Percentiles rank a stretch among this genome's conserved stretches.
phyloP scores from a whole-genome alignment of 768 basidiomycete genomes.

The Boletellus emodensis region DNA sequence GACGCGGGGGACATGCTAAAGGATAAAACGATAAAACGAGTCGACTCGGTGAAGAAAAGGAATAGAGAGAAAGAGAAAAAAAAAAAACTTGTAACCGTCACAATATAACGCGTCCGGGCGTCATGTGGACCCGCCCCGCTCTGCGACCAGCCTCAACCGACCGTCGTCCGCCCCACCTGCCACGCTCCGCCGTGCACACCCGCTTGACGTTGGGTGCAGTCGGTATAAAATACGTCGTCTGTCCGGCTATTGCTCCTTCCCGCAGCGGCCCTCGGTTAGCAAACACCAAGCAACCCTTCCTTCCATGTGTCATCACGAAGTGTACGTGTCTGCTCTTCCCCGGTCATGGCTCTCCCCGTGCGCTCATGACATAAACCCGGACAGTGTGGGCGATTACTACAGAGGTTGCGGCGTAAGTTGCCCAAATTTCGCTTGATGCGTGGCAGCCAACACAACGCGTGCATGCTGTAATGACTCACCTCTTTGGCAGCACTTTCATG shows the following conservation, averaged over 20 bases:
- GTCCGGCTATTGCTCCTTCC: not conserved
- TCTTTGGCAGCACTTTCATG: conserved; percentile 33
- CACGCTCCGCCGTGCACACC: conserved; percentile 11
- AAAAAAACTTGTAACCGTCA: not conserved
- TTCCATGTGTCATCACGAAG: conserved; percentile 35
- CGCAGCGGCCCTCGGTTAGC: not conserved
- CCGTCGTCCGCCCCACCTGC: conserved; percentile 6
- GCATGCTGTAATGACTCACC: conserved; percentile 5
- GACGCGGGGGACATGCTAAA: too few species aligned
- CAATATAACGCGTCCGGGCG: not conserved
- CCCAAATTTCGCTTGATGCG: not conserved
- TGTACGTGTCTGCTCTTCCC: conserved; percentile 20
- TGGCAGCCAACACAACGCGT: not conserved
- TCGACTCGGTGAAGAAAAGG: too few species aligned
- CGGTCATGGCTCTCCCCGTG: not conserved
- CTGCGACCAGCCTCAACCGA: not conserved
- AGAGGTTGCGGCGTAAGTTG: conserved; percentile 34
- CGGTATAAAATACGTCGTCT: conserved; percentile 6
- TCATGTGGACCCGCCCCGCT: not conserved
- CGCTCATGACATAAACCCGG: conserved; percentile 1
- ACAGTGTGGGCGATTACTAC: conserved; percentile 35
- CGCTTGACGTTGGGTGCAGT: conserved; percentile 8
- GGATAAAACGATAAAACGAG: too few species aligned
- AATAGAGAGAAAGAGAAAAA: not conserved
- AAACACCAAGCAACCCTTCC: not conserved